Evolutionary conservation across 2,329 filamentous ascomycete species (phyloP), one percentile per base, ranked within the genome.

Genomic region (Monosporascus sp.): DNA sequence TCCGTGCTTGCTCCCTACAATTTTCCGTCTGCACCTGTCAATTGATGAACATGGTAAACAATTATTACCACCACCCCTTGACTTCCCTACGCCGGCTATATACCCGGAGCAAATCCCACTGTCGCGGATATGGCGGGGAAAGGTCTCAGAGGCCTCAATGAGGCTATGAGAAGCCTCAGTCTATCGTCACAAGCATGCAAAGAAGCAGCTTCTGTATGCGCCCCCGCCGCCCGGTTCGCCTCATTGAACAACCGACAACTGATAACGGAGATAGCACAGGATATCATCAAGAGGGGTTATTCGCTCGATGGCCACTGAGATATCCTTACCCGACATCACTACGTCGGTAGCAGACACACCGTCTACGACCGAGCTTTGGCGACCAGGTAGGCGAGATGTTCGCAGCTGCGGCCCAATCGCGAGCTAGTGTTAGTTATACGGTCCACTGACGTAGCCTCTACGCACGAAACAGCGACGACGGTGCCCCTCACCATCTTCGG

Each of bases 401-500:
- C 43, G 2, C 24, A 49, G 25, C 14, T 27, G 22, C 18, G 31
- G 39, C 36, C 38, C 48, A 31, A 31, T 9, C 27, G 7, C 27
- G 9, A 31, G 27, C 27, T 14, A 11, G 27, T 31, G 27, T 31
- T 31, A 31, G 27, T 31, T 31, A 14, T 31, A 31, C 27, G 8
- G 27, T 31, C 27, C 14, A 31, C 27, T 31, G 27, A 31, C 27
- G 27, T 14, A 31, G 27, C 27, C 27, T 31, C 27, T 31, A 11
- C 27, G 27, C 43, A 22, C 43, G 5, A 27, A 36, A 49, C 57
- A 44, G 82, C 77, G 60, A 76, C 78, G 60, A 85, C 83, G 31
- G 89, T 95, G 53, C 83, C 89, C 52, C 81, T 93, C 57, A 97
- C 93, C 51, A 83, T 97, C 72, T 91, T 96, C 82, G 78, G 79